Base-by-base conservation (phyloP, 208 protist genomes). In the Endotrypanum monterogeii region DNA sequence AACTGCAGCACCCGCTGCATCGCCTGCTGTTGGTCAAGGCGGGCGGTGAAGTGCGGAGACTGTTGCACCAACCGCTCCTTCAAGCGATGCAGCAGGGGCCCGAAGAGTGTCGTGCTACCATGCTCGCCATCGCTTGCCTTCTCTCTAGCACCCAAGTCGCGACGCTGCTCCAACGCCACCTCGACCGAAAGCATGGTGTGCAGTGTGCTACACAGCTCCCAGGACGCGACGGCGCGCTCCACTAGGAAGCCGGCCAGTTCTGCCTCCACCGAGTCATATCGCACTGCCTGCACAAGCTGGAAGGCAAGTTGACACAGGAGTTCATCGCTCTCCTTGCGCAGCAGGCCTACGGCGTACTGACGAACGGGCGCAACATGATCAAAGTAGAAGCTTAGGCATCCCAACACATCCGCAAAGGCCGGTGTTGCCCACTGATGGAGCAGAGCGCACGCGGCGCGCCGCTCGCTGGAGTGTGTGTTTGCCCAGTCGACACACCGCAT, bases 401-500 rank as follows among this genome's bases (percentile, higher is more conserved):
- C 85, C 7, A 98, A 79, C 28, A 83, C 80, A 67, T 96, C 83
- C 1, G 86, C 81, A 65, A 96, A 83, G 58, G 71, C 74, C 28
- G 96, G 86, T 3, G 75, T 76, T 55, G 86, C 80, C 88, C 90
- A 96, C 71, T 74, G 73, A 16, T 78, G 82, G 58, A 96, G 82
- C 14, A 98, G 76, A 46, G 84, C 87, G 20, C 83, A 60, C 20
- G 96, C 96, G 14, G 88, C 86, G 48, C 87, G 86, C 44, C 76
- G 71, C 82, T 98, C 89, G 57, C 84, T 73, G n/a, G 85, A 77
- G 73, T 83, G 41, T 46, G 71, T 62, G 78, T 80, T 70, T 18
- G 67, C 74, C 98, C 98, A 99, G 62, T 98, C 93, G 11, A 99
- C 94, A 71, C 88, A 95, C 54, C 86, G 83, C 71, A 98, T 81